Base-by-base conservation (phyloP, 495 filamentous ascomycete genomes). In the Neurospora intermedia region DNA sequence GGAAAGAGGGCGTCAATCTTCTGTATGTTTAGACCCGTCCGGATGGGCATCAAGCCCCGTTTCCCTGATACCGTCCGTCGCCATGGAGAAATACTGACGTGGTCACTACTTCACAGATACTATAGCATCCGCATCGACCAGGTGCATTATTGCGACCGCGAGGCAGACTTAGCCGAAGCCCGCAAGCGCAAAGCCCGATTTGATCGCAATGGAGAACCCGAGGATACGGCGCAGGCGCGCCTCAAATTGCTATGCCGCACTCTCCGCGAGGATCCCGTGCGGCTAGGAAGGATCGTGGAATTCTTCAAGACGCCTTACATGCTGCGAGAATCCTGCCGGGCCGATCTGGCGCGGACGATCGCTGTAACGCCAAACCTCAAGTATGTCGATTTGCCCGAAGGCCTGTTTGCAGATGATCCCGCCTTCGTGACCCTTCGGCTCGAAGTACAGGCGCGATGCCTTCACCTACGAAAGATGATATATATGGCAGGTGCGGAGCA, bases 251-350 rank as follows among this genome's bases (percentile, higher is more conserved):
- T 99, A 59, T 92, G 89, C 79, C 89, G 93, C 54, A 90, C 94
- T 0, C 89, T 98, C 43, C 88, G 94, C 73, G 91, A 94, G 42
- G 89, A 91, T 40, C 86, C 86, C 35, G 85, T 86, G 10, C 83
- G 84, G 41, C 83, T 96, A 18, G 93, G 88, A 0, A 79, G 83
- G 6, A 83, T 87, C 38, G 92, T 97, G 13, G 82, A 91, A 73
- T 92, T 90, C 72, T 83, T 99, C 71, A 95, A 97, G 83, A 91
- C 92, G 77, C 93, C 96, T n/a, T 98, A 97, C 80, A 97, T 97
- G 96, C 91, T 93, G 66, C 90, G 96, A 59, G 95, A 98, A 82
- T 91, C 91, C 8, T 92, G 88, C 83, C 94, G 94, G 80, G 85
- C 92, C 43, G 91, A 93, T 73, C 88, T 97, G 70, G 96, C 96